phyloP scores from a whole-genome alignment of 768 basidiomycete genomes.

The Hydnomerulius pinastri region DNA sequence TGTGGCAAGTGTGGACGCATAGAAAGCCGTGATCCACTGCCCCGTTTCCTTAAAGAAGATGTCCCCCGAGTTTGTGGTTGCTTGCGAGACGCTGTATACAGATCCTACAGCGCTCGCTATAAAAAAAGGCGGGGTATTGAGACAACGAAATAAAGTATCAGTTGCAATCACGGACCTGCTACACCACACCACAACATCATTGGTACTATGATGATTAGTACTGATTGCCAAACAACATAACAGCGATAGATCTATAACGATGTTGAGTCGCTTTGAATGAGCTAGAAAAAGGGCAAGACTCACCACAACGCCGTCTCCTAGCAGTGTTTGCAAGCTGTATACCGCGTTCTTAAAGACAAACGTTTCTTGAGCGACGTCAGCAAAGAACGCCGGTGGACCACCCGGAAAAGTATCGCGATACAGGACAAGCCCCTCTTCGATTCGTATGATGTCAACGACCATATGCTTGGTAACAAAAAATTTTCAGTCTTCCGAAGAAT shows the following conservation, averaged over 20 bases:
- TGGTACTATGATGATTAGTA: constrained; percentile 10
- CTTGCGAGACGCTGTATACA: constrained; percentile 6
- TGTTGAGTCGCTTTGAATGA: neutral
- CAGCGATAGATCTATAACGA: constrained; percentile 17
- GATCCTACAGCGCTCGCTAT: constrained; percentile 1
- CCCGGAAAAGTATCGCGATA: constrained; percentile 20
- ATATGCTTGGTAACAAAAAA: constrained; percentile 10
- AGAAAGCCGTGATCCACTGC: constrained; percentile 7
- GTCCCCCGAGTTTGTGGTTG: neutral
- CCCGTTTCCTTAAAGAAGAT: neutral
- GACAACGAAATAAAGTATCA: neutral
- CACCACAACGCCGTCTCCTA: constrained; percentile 11
- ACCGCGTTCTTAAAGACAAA: constrained; percentile 27
- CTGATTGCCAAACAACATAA: constrained; percentile 15
- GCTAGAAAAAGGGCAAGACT: neutral
- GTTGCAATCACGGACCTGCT: neutral
- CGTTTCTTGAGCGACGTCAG: constrained; percentile 18
- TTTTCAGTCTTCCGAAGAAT: neutral
- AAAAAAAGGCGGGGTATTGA: neutral
- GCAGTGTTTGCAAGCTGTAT: constrained; percentile 13
- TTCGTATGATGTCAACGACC: constrained; percentile 17
- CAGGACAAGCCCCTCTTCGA: constrained; percentile 22
- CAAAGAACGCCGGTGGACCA: constrained; percentile 25
- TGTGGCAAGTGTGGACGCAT: constrained; percentile 4
- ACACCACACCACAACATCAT: constrained; percentile 5